These are phyloP conservation scores for Tuber calosporum DNA, from an alignment of 495 filamentous ascomycete genomes.

Conservation along the genomic window DNA sequence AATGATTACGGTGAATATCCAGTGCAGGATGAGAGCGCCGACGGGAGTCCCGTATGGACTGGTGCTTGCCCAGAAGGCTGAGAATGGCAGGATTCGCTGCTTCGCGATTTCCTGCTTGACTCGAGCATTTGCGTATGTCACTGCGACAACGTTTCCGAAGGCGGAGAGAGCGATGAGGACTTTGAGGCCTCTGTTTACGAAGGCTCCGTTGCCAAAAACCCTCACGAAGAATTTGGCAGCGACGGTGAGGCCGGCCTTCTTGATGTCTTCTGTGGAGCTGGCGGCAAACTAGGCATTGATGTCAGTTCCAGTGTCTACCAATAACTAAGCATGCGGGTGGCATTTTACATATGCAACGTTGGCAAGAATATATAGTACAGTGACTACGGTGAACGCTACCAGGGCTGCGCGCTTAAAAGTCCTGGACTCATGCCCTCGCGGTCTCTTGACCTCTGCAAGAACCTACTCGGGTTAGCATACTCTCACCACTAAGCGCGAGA, in stretches of 20 bases:
- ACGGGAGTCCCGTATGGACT: slow-evolving; percentile 39
- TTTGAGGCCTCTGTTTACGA: slow-evolving; percentile 27
- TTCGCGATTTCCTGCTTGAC: slow-evolving; percentile 42
- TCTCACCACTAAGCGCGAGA: neutral
- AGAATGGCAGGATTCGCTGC: slow-evolving; percentile 37
- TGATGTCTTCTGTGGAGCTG: slow-evolving; percentile 18
- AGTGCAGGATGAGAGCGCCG: slow-evolving; percentile 35
- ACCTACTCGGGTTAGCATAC: slow-evolving; percentile 15
- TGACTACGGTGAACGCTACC: slow-evolving; percentile 28
- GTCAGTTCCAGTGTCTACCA: neutral
- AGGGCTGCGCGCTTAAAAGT: slow-evolving; percentile 37
- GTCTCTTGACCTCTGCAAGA: slow-evolving; percentile 33
- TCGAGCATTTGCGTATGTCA: slow-evolving; percentile 29
- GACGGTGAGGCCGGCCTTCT: slow-evolving; percentile 17
- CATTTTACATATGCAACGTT: slow-evolving; percentile 36
- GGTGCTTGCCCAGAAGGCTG: slow-evolving; percentile 31
- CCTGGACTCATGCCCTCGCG: slow-evolving; percentile 26
- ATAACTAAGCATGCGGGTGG: neutral
- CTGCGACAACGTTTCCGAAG: slow-evolving; percentile 37
- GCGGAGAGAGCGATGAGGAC: slow-evolving; percentile 36
- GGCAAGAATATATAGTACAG: slow-evolving; percentile 34
- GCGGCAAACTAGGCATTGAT: slow-evolving; percentile 16
- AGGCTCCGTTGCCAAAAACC: slow-evolving; percentile 28
- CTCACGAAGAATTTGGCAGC: slow-evolving; percentile 33
- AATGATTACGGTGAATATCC: slow-evolving; percentile 33